phyloP scores from a whole-genome alignment of 2,329 filamentous ascomycete species.

The Fusarium buharicum region DNA sequence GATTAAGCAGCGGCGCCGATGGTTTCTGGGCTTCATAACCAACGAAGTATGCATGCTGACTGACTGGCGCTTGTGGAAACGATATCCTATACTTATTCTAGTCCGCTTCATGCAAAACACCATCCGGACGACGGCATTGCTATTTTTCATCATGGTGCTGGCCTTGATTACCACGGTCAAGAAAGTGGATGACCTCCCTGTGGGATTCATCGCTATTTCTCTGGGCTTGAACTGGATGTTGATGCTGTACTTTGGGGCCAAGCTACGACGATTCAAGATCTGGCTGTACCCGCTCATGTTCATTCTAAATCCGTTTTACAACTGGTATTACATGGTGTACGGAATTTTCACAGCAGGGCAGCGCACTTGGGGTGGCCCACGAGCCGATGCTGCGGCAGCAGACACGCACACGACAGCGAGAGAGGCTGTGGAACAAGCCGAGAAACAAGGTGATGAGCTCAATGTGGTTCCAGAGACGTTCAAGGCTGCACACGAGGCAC shows the following conservation, averaged over 20 bases:
- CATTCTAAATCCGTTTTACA: conserved; percentile 93
- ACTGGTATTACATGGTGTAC: conserved; percentile 98
- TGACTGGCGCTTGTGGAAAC: conserved; percentile 88
- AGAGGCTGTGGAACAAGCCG: conserved; percentile 84
- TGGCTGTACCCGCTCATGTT: conserved; percentile 98
- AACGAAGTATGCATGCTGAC: conserved; percentile 99
- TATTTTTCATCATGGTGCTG: conserved; percentile 94
- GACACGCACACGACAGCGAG: conserved; percentile 79
- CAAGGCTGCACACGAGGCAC: conserved; percentile 66
- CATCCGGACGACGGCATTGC: conserved; percentile 89
- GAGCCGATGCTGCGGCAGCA: conserved; percentile 86
- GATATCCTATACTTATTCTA: conserved; percentile 86
- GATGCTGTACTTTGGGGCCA: conserved; percentile 95
- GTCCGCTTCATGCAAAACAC: conserved; percentile 97
- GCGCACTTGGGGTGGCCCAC: conserved; percentile 93
- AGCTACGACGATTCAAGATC: conserved; percentile 89
- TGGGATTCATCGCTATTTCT: conserved; percentile 93
- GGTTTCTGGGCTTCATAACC: conserved; percentile 97
- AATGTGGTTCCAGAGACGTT: conserved; percentile 92
- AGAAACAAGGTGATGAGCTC: conserved; percentile 83
- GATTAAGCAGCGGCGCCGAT: conserved; percentile 92
- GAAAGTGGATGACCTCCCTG: conserved; percentile 79
- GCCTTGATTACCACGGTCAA: conserved; percentile 87
- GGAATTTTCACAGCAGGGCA: conserved; percentile 95
- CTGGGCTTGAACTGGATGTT: conserved; percentile 92